Evolutionary conservation across 2,329 filamentous ascomycete genomes (phyloP), one percentile per base, ranked within the genome.

Genomic region (Exophiala calicioides): DNA sequence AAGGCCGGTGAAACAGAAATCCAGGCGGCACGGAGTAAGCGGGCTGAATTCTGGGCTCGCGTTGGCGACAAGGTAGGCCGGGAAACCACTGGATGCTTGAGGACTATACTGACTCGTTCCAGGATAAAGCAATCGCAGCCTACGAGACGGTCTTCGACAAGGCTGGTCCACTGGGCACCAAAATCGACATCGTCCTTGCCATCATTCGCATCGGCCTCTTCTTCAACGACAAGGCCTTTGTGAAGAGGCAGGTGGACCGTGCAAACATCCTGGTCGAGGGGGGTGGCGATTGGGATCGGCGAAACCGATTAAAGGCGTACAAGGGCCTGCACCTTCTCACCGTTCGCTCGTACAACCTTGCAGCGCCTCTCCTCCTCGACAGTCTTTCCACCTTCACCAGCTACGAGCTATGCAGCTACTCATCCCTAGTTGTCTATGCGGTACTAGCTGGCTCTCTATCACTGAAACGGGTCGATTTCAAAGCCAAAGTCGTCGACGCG

Each of bases 221-320:
- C 77, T 98, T 95, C 66, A 90, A 90, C 57, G 93, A 98, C 71
- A 90, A 90, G 71, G 69, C 86, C 30, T 81, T 93, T 44, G 90
- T 95, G 37, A 94, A 95, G 81, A 95, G 94, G 79, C 88, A 89
- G 50, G 81, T 97, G 35, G 90, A 95, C 63, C 85, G 91, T 32
- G 90, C 90, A 60, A 89, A 88, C 72, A 80, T 86, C 3, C 78
- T 98, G 39, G 90, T 98, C 24, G 93, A 98, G 66, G 86, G 86
- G 57, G 93, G 93, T 58, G 93, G 93, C 68, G 93, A 98, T 71
- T 98, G 93, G 93, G 93, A 98, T 68, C 87, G 93, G 57, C 86
- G 93, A 68, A 98, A 98, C 76, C 86, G 93, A 52, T 82, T 98
- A 64, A 98, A 98, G 84, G 93, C 93, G 58, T 98, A 98, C 78